phyloP scores from a whole-genome alignment of 148 eudicot genomes.

The Rhododendron kiyosumense region DNA sequence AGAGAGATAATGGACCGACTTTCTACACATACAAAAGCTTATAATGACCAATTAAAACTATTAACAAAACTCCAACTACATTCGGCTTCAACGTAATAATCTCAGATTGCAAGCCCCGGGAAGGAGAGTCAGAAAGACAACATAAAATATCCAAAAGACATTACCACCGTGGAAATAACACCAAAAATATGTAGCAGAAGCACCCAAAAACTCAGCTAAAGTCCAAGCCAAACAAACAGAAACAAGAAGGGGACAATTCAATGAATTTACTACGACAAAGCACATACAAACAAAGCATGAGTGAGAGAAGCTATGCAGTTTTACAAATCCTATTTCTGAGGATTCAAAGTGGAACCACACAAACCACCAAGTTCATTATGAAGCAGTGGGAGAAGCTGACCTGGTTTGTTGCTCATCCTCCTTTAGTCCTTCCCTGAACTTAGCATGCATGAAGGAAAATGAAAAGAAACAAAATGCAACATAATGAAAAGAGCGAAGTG shows the following conservation, averaged over 20 bases:
- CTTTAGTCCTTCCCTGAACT: conserved; percentile 9
- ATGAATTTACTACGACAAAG: neutral
- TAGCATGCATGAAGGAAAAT: conserved; percentile 6
- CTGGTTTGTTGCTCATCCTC: conserved; percentile 9
- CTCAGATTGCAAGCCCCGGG: neutral
- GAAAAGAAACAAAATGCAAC: conserved; percentile 9
- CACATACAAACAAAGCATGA: neutral
- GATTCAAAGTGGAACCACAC: neutral
- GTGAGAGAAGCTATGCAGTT: neutral
- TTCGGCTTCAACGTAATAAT: neutral
- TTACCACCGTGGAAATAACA: neutral
- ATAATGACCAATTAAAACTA: neutral
- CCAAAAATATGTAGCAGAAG: neutral
- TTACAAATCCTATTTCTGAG: neutral
- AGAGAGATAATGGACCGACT: neutral
- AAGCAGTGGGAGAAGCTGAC: conserved; percentile 2
- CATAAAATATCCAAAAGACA: neutral
- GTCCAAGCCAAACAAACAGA: neutral
- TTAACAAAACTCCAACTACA: neutral
- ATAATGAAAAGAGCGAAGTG: conserved; percentile 5
- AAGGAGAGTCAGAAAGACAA: neutral
- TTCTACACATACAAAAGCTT: neutral
- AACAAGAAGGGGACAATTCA: neutral
- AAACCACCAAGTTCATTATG: neutral
- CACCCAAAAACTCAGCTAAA: neutral